phyloP scores from a whole-genome alignment of 768 basidiomycete genomes.

The Pleurotus tuoliensis region DNA sequence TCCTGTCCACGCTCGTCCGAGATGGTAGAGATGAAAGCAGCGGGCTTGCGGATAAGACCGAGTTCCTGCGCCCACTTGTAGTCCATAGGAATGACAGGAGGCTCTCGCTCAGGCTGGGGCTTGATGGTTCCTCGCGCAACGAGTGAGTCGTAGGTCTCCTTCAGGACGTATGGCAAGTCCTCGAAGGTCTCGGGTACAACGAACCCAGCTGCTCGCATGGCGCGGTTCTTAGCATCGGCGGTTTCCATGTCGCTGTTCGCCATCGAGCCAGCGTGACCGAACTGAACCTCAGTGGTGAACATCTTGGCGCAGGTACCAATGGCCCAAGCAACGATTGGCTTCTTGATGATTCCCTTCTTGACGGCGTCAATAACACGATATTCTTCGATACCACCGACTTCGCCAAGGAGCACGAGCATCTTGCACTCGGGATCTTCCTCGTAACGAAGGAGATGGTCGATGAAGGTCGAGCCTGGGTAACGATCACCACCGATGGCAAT shows the following conservation, averaged over 20 bases:
- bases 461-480: constrained; percentile 97
- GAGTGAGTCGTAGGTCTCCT: constrained; percentile 81
- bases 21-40: constrained; percentile 98
- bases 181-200: constrained; percentile 98
- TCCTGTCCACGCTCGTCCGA: constrained; percentile 99
- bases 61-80: constrained; percentile 99
- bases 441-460: constrained; percentile 97
- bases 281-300: constrained; percentile 99
- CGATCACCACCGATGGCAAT: constrained; percentile 99
- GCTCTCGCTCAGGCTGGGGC: constrained; percentile 76
- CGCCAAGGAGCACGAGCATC: constrained; percentile 97
- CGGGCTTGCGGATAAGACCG: constrained; percentile 96
- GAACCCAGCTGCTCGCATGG: constrained; percentile 94
- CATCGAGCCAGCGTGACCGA: constrained; percentile 98
- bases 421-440: constrained; percentile 97
- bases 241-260: constrained; percentile 98
- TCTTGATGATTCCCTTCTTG: constrained; percentile 88
- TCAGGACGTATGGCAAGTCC: constrained; percentile 83
- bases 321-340: constrained; percentile 99
- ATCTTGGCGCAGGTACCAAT: constrained; percentile 99
- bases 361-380: constrained; percentile 99
- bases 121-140: constrained; percentile 64
- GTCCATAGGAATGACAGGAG: constrained; percentile 99
- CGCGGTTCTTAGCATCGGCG: constrained; percentile 95
- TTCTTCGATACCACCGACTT: constrained; percentile 98